Evolutionary conservation across 2,329 filamentous ascomycete genomes (phyloP).

Genomic region (Leptographium procerum): DNA sequence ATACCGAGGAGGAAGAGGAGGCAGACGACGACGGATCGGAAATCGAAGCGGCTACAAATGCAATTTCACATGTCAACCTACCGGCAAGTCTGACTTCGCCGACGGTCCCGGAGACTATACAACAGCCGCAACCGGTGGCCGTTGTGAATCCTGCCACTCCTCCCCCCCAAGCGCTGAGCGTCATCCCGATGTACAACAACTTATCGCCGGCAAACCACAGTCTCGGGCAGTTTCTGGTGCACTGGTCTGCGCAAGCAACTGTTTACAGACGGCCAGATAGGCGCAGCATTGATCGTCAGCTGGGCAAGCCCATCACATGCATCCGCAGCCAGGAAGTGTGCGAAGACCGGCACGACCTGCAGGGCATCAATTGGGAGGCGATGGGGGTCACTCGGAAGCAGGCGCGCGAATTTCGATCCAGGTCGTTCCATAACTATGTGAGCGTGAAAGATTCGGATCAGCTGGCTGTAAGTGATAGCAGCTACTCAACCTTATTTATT

Average conservation of each 20-base stretch:
- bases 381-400: constrained; percentile 38
- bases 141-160: background rate
- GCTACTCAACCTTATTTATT: background rate
- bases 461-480: constrained; percentile 31
- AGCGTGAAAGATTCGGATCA: constrained; percentile 37
- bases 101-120: background rate
- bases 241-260: background rate
- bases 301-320: constrained; percentile 8
- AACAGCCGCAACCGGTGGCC: background rate
- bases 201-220: background rate
- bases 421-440: constrained; percentile 46
- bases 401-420: constrained; percentile 34
- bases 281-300: constrained; percentile 14
- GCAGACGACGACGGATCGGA: background rate
- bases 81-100: background rate
- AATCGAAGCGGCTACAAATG: background rate
- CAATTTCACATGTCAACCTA: background rate
- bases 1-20: background rate
- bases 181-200: background rate
- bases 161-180: background rate
- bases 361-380: constrained; percentile 46
- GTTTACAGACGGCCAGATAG: background rate
- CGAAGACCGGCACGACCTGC: constrained; percentile 46
- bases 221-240: background rate
- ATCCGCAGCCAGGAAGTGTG: constrained; percentile 33